Percentiles rank a stretch among this genome's conserved stretches.
These are phyloP conservation scores for Phalaenopsis equestris DNA, from an alignment of 106 monocot species.

Conservation along the genomic window DNA sequence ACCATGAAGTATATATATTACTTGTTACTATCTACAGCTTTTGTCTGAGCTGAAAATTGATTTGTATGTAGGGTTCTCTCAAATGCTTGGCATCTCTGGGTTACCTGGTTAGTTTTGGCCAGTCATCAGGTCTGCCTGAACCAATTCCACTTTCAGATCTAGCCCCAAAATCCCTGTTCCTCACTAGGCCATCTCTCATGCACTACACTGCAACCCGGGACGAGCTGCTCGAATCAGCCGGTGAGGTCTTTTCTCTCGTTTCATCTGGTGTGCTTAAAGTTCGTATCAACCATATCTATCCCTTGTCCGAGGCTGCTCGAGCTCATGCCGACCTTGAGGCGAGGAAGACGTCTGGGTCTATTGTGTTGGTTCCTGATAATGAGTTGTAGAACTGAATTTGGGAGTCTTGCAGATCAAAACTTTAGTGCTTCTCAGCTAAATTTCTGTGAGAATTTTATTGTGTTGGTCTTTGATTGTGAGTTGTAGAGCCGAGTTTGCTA, in stretches of 20 bases:
- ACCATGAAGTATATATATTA: too few species aligned
- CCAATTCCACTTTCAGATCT: slow-evolving; percentile 62
- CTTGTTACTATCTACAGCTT: not conserved
- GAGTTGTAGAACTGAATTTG: not conserved
- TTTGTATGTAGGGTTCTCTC: slow-evolving; percentile 65
- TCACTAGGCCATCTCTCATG: slow-evolving; percentile 65
- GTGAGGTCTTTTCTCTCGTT: slow-evolving; percentile 65
- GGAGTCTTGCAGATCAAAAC: not conserved
- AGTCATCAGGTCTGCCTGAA: slow-evolving; percentile 75
- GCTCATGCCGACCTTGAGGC: slow-evolving; percentile 79
- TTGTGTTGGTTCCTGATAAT: slow-evolving; percentile 45
- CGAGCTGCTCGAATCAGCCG: slow-evolving; percentile 74
- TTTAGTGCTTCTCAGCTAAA: too few species aligned
- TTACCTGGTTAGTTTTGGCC: slow-evolving; percentile 77
- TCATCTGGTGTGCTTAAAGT: slow-evolving; percentile 56
- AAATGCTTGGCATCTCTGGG: slow-evolving; percentile 48
- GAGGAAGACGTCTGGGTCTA: slow-evolving; percentile 81
- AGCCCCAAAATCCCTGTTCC: slow-evolving; percentile 63
- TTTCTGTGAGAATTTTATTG: too few species aligned
- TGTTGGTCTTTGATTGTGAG: too few species aligned
- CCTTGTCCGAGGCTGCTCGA: slow-evolving; percentile 63
- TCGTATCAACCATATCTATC: slow-evolving; percentile 74
- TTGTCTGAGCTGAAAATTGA: not conserved
- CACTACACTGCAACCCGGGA: slow-evolving; percentile 71
- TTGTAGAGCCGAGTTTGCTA: too few species aligned